Evolutionary conservation across 805 yeast genomes (phyloP).

Genomic region (Yamadazyma ubonensis): DNA sequence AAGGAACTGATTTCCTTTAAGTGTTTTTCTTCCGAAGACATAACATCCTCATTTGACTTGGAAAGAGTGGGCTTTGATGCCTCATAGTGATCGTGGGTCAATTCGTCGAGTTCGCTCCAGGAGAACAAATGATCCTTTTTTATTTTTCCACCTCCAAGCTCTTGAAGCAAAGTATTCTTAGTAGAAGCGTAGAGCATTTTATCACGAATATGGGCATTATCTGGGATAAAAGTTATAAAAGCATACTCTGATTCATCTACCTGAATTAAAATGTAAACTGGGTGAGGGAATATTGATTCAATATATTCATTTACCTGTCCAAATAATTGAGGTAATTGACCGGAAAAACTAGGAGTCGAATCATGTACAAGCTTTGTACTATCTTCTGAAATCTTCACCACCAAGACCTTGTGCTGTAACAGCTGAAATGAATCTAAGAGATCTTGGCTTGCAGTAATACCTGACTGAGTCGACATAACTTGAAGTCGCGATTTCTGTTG

Average conservation of each 20-base stretch:
- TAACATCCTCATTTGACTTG: constrained; percentile 38
- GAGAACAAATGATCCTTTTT: constrained; percentile 39
- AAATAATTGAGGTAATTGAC: constrained; percentile 19
- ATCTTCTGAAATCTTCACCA: constrained; percentile 33
- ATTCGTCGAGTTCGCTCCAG: constrained; percentile 57
- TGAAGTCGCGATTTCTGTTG: background rate
- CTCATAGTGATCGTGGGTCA: constrained; percentile 49
- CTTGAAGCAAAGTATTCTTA: constrained; percentile 70
- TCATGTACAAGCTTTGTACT: constrained; percentile 35
- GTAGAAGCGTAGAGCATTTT: constrained; percentile 96
- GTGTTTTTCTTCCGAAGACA: constrained; percentile 53
- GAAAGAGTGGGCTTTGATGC: constrained; percentile 11
- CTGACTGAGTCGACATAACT: constrained; percentile 44
- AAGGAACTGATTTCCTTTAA: constrained; percentile 43
- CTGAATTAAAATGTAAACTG: constrained; percentile 33
- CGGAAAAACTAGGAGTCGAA: constrained; percentile 14
- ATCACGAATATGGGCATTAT: constrained; percentile 70
- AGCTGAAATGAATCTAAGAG: constrained; percentile 29
- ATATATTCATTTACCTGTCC: constrained; percentile 22
- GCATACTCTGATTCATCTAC: constrained; percentile 25
- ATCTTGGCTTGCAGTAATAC: constrained; percentile 35
- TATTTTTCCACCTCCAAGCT: constrained; percentile 64
- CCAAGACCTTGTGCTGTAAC: constrained; percentile 22
- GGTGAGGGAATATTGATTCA: constrained; percentile 29
- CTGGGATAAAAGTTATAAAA: constrained; percentile 86